Percentiles rank a stretch among this genome's conserved stretches.
phyloP scores from a whole-genome alignment of 2,329 filamentous ascomycete species.

The Cladorrhinum sp. region DNA sequence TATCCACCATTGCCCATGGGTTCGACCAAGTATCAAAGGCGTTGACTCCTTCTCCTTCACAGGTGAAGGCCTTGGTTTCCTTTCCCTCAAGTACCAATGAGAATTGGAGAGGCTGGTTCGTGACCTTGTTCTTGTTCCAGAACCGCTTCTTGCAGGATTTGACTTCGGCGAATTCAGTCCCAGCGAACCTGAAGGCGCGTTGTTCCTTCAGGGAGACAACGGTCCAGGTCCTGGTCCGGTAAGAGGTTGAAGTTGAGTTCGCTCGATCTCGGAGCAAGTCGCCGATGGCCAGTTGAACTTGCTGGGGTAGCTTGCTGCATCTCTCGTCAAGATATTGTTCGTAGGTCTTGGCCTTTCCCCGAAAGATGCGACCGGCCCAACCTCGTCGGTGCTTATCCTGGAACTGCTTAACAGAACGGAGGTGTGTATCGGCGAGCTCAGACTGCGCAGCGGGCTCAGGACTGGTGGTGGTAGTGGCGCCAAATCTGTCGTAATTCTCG shows the following conservation, averaged over 20 bases:
- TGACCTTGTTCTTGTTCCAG: constrained; percentile 25
- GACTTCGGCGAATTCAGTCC: constrained; percentile 19
- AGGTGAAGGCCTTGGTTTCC: constrained; percentile 19
- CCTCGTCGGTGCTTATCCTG: constrained; percentile 23
- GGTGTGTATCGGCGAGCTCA: constrained; percentile 26
- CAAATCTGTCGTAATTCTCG: constrained; percentile 10
- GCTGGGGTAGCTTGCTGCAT: constrained; percentile 22
- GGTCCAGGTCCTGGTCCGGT: constrained; percentile 28
- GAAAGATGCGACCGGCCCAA: constrained; percentile 24
- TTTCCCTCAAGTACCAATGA: constrained; percentile 27
- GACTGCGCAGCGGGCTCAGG: constrained; percentile 23
- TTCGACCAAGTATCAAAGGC: constrained; percentile 18
- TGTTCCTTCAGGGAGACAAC: constrained; percentile 28
- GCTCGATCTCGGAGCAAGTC: constrained; percentile 25
- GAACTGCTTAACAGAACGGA: constrained; percentile 24
- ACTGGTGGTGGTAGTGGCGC: not conserved
- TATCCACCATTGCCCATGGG: constrained; percentile 27
- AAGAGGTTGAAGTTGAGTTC: constrained; percentile 23
- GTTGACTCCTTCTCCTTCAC: constrained; percentile 15
- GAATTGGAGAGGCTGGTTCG: constrained; percentile 18
- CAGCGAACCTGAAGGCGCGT: constrained; percentile 26
- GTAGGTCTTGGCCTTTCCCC: constrained; percentile 26
- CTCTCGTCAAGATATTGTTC: constrained; percentile 29
- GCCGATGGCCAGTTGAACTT: constrained; percentile 22
- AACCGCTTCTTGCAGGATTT: constrained; percentile 25